A percentile compares a stretch with the other conserved stretches of the same genome.
Evolutionary conservation across 2,329 filamentous ascomycete species (phyloP).

Genomic region (Immersiporthe knoxdaviesiana): DNA sequence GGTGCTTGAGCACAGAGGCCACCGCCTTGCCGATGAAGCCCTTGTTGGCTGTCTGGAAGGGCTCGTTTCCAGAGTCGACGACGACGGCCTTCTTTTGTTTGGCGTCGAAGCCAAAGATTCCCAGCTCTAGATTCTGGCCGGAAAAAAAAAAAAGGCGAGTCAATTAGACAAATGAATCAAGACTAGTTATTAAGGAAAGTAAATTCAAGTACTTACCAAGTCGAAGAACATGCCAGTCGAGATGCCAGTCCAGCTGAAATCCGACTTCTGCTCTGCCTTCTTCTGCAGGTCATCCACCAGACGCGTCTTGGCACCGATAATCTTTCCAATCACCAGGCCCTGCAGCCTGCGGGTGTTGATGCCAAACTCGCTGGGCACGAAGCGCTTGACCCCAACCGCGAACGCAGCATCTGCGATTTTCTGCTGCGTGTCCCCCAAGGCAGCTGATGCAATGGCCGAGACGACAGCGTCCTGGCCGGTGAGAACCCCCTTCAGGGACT

Average conservation of each 20-base stretch:
- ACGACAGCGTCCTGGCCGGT: constrained; percentile 60
- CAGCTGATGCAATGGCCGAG: constrained; percentile 49
- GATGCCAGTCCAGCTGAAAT: constrained; percentile 63
- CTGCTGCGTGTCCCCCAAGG: constrained; percentile 47
- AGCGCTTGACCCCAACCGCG: constrained; percentile 58
- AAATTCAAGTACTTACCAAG: constrained; percentile 54
- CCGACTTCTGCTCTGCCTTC: constrained; percentile 47
- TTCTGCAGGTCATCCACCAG: constrained; percentile 55
- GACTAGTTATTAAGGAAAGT: too few species aligned
- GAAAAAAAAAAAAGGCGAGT: constrained; percentile 34
- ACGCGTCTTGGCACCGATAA: constrained; percentile 37
- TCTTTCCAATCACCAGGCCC: constrained; percentile 34
- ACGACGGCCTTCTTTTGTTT: constrained; percentile 54
- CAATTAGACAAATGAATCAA: neutral
- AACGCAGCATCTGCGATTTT: constrained; percentile 59
- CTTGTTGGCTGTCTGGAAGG: constrained; percentile 55
- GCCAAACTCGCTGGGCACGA: constrained; percentile 60
- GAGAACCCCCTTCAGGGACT: constrained; percentile 51
- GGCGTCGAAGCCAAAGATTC: constrained; percentile 57
- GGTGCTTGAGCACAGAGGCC: constrained; percentile 51
- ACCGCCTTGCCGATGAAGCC: constrained; percentile 56
- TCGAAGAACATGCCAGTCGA: constrained; percentile 65
- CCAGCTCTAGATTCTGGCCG: constrained; percentile 41
- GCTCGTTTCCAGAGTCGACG: constrained; percentile 59
- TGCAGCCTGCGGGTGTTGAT: constrained; percentile 37